phyloP scores from a whole-genome alignment of 139 green algal species.

The Desmodesmus armatus region DNA sequence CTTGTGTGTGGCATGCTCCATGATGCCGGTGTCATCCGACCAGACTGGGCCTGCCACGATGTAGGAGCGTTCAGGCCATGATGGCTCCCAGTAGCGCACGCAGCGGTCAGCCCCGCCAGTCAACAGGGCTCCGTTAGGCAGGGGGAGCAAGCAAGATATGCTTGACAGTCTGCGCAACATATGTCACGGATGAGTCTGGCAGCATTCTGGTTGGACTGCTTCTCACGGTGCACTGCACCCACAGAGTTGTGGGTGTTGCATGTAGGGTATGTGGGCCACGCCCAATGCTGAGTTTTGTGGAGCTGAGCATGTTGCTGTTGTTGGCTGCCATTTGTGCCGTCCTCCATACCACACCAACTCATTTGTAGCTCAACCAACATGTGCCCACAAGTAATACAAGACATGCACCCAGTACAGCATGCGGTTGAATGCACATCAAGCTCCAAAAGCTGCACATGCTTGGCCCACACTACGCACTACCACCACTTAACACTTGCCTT shows the following conservation, averaged over 20 bases:
- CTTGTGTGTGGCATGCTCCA: slow-evolving; percentile 21
- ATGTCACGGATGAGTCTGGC: too few relatives aligned
- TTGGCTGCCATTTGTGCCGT: too few relatives aligned
- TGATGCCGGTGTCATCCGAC: slow-evolving; percentile 11
- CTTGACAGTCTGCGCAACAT: slow-evolving; percentile 35
- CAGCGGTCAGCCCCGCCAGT: slow-evolving; percentile 74
- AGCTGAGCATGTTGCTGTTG: too few relatives aligned
- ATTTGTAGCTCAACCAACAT: too few relatives aligned
- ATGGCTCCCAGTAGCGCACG: slow-evolving; percentile 73
- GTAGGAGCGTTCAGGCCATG: slow-evolving; percentile 69
- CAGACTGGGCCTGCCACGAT: slow-evolving; percentile 69
- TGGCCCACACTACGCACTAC: not conserved
- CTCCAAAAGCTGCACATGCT: not conserved
- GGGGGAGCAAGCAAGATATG: slow-evolving; percentile 71
- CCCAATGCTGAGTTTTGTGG: too few relatives aligned
- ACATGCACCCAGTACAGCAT: not conserved
- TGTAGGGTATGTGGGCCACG: too few relatives aligned
- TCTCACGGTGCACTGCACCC: too few relatives aligned
- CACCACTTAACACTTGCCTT: slow-evolving; percentile 18
- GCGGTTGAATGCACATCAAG: not conserved
- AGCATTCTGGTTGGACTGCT: too few relatives aligned
- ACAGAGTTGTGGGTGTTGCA: too few relatives aligned
- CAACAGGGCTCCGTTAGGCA: slow-evolving; percentile 68
- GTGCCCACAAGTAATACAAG: not conserved
- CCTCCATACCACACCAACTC: too few relatives aligned